Evolutionary conservation across 2,329 filamentous ascomycete species (phyloP).

Genomic region (Nemania diffusa): DNA sequence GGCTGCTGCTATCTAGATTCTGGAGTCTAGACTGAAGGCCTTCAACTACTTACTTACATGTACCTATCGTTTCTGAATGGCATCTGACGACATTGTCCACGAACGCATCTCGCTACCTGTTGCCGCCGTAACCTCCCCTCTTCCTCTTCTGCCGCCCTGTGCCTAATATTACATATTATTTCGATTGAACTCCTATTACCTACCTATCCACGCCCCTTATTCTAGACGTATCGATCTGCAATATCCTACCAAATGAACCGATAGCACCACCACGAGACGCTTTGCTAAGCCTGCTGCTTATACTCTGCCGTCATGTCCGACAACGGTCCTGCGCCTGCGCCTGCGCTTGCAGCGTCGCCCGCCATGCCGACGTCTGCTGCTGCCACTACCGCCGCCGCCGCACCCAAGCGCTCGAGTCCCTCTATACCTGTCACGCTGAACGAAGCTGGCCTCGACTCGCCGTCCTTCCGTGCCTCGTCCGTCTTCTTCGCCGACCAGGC

Average conservation of each 20-base stretch:
- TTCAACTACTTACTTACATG: neutral
- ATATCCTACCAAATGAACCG: constrained; percentile 30
- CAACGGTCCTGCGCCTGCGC: constrained; percentile 34
- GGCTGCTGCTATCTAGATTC: neutral
- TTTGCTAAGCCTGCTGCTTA: neutral
- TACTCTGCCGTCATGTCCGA: constrained; percentile 43
- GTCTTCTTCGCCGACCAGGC: constrained; percentile 92
- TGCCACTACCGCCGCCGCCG: constrained; percentile 30
- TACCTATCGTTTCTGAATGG: neutral
- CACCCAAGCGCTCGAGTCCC: constrained; percentile 50
- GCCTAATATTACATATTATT: too few species aligned
- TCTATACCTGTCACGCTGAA: constrained; percentile 83
- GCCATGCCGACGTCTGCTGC: constrained; percentile 32
- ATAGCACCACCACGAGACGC: constrained; percentile 21
- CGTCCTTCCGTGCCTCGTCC: constrained; percentile 89
- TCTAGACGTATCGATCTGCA: neutral
- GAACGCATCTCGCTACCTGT: neutral
- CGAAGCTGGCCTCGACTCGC: constrained; percentile 95
- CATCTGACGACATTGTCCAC: neutral
- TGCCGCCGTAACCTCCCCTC: neutral
- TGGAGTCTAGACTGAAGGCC: neutral
- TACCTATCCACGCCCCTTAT: neutral
- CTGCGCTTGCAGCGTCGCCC: too few species aligned
- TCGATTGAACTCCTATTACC: neutral
- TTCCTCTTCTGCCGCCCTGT: neutral